phyloP scores from a whole-genome alignment of 257 asterid genomes.

The Solanum pinnatisectum region DNA sequence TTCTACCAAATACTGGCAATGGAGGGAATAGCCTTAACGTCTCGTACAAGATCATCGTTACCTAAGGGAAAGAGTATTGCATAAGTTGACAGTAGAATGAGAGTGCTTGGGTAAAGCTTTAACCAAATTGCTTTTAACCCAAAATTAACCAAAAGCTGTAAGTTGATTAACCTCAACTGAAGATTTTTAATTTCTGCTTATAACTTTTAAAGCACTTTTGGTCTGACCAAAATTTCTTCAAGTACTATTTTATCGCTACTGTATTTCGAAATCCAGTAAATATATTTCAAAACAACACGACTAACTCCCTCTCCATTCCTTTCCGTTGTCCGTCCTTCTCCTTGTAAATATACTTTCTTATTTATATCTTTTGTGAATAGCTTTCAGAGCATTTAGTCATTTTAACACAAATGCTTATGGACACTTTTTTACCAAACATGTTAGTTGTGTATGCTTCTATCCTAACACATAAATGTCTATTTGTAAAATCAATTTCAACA shows the following conservation, averaged over 20 bases:
- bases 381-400: not conserved
- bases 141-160: conserved; percentile 6
- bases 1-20: not conserved
- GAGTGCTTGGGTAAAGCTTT: not conserved
- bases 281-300: not conserved
- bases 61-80: not conserved
- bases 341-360: not conserved
- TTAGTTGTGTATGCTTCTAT: not conserved
- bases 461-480: not conserved
- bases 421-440: not conserved
- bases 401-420: not conserved
- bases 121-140: not conserved
- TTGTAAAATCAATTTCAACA: not conserved
- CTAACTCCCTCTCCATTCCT: not conserved
- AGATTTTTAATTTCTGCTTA: not conserved
- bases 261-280: not conserved
- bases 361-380: not conserved
- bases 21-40: conserved; percentile 32
- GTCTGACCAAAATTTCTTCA: not conserved
- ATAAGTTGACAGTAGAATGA: not conserved
- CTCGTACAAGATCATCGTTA: conserved; percentile 7
- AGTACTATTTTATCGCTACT: not conserved
- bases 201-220: not conserved
- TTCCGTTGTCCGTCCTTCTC: conserved; percentile 4
- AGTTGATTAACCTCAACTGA: conserved; percentile 10